These are phyloP conservation scores for Pouteria campechiana DNA, from an alignment of 179 eudicot species.

Conservation along the genomic window DNA sequence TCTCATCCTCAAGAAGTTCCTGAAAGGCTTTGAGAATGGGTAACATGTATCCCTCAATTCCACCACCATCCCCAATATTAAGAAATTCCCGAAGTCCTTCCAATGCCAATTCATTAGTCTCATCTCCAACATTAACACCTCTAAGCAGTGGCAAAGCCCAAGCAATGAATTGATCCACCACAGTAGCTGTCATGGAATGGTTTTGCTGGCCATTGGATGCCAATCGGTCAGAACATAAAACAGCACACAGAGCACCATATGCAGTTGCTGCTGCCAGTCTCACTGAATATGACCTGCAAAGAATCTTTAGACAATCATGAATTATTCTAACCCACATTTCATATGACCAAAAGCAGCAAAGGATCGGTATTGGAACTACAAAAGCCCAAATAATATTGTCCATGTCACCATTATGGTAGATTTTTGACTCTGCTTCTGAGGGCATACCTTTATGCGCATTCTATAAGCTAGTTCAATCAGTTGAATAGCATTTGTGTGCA, in stretches of 20 bases:
- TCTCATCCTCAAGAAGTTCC: conserved; percentile 94
- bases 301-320: no score
- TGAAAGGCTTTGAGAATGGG: conserved; percentile 87
- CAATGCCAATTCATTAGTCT: conserved; percentile 55
- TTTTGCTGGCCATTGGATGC: conserved; percentile 75
- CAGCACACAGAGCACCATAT: conserved; percentile 83
- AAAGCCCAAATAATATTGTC: neutral
- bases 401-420: conserved; percentile 15
- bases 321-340: conserved; percentile 39
- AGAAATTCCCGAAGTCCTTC: conserved; percentile 84
- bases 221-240: conserved; percentile 47
- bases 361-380: neutral
- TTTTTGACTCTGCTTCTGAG: conserved; percentile 8
- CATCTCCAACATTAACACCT: conserved; percentile 32
- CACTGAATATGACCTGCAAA: conserved; percentile 64
- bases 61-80: conserved; percentile 64
- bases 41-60: conserved; percentile 65
- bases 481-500: no score
- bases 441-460: conserved; percentile 2
- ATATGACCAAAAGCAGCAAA: neutral
- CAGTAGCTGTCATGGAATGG: conserved; percentile 39
- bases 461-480: no score
- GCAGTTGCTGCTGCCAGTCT: conserved; percentile 79
- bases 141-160: conserved; percentile 84
- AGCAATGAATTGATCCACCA: conserved; percentile 68